Percentiles rank a stretch among this genome's conserved stretches.
Evolutionary conservation across 768 basidiomycete species (phyloP).

Genomic region (Tricholoma sp.): DNA sequence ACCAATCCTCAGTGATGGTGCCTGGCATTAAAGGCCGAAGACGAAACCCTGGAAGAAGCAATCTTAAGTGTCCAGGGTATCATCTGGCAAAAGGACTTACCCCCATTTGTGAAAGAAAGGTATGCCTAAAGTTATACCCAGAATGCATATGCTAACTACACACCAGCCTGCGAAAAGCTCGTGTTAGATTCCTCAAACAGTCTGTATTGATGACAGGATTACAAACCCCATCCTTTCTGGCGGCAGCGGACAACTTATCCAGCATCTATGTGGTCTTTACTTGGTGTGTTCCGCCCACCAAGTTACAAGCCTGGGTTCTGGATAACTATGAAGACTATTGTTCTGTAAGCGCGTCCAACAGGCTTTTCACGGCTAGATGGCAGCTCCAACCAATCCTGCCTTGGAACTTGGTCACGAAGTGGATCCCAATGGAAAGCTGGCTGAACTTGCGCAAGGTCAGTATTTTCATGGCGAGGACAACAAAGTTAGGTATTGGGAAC

Average conservation of each 20-base stretch:
- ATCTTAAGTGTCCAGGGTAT: not conserved
- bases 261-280: not conserved
- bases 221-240: not conserved
- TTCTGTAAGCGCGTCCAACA: not conserved
- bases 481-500: not conserved
- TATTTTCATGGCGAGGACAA: no score
- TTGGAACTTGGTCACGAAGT: not conserved
- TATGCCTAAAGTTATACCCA: not conserved
- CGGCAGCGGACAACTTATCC: not conserved
- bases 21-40: not conserved
- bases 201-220: not conserved
- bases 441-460: no score
- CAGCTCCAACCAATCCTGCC: not conserved
- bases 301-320: not conserved
- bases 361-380: not conserved
- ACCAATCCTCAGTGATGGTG: not conserved
- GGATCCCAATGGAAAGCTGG: not conserved
- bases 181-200: not conserved
- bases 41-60: not conserved
- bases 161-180: not conserved
- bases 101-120: not conserved
- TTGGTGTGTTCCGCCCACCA: not conserved
- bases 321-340: not conserved
- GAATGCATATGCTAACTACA: not conserved
- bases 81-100: not conserved